Percentiles rank a stretch among this genome's conserved stretches.
Evolutionary conservation across 331 rosid genomes (phyloP).

Genomic region (Acacia pycnantha): DNA sequence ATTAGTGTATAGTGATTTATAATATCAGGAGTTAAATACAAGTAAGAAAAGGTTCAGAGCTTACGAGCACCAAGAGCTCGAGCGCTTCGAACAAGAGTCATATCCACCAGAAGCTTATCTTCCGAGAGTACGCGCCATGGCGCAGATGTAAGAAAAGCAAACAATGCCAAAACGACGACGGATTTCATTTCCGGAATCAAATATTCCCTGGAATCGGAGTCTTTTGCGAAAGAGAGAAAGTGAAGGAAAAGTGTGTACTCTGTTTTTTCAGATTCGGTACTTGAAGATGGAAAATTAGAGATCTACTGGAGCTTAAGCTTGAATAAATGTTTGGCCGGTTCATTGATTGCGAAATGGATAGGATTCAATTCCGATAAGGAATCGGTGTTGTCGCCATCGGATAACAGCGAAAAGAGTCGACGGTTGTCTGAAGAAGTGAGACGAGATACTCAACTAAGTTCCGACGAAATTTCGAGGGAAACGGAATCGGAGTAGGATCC

Average conservation of each 20-base stretch:
- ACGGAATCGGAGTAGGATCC: not conserved
- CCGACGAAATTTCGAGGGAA: not conserved
- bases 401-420: not conserved
- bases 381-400: not conserved
- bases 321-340: not conserved
- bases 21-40: not conserved
- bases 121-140: slow-evolving; percentile 37
- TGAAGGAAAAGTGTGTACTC: not conserved
- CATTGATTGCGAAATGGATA: slow-evolving; percentile 30
- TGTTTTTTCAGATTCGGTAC: slow-evolving; percentile 2
- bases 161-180: slow-evolving; percentile 26
- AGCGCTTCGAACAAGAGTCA: slow-evolving; percentile 68
- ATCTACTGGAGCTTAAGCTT: not conserved
- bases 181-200: slow-evolving; percentile 23
- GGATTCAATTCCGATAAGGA: not conserved
- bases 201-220: slow-evolving; percentile 2
- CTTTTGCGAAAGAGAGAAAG: not conserved
- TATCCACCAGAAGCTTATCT: slow-evolving; percentile 53
- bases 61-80: slow-evolving; percentile 68
- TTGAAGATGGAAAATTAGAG: not conserved
- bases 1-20: not conserved
- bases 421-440: not conserved
- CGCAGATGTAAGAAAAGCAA: slow-evolving; percentile 30
- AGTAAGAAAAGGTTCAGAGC: slow-evolving; percentile 18
- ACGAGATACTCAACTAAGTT: not conserved